Evolutionary conservation across 2,329 filamentous ascomycete species (phyloP), one percentile per base, ranked within the genome.

Genomic region (Aspergillus vadensis): DNA sequence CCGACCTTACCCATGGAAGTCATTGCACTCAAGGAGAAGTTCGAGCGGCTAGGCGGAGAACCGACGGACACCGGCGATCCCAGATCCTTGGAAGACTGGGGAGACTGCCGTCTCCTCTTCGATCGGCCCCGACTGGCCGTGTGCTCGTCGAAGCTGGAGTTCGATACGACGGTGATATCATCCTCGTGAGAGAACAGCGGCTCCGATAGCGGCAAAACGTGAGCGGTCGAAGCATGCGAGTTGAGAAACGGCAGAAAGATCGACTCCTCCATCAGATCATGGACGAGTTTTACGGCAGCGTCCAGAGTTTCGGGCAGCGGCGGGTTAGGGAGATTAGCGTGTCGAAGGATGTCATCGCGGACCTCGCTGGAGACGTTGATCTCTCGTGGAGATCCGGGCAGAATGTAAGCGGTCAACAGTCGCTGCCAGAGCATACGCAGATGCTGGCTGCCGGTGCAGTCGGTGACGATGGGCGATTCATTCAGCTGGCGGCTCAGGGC

Each of bases 241-340:
- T 97, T 94, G 57, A 98, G 83, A 73, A 98, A 99, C 0, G 94
- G 93, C 0, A 97, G 88, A 55, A 98, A 82, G 0, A 98, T 91
- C 3, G 93, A 97, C 74, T 98, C 95, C 70, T 97, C 96, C 93
- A 99, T 98, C 58, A 99, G 82, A 68, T 98, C 95, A 75, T 94
- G 93, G 43, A 97, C 91, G 63, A 97, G 96, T 63, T 86, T 85
- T 23, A 96, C 90, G 19, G 95, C 92, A 54, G 91, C 85, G 62
- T 96, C 90, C 15, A 99, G 82, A 57, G 88, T 86, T 43, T 88
- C 86, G 1, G 95, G 93, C 5, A 89, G 89, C 6, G 94, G 92
- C 0, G 87, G 82, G 5, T 82, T 79, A 1, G 80, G 76, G 14
- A 83, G 77, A 62, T 81, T 82, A 7, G 86, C 83, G 43, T 90